A percentile compares a stretch with the other conserved stretches of the same genome.
phyloP scores from a whole-genome alignment of 345 rosid species.

The Brassica napus region Da-Ae NC_063445.1:27719501-27720000 shows the following conservation, averaged over 20 bases:
- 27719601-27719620: background rate
- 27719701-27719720: slow-evolving; percentile 8
- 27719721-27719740: slow-evolving; percentile 10
- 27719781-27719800: slow-evolving; percentile 27
- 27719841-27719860: slow-evolving; percentile 30
- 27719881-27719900: slow-evolving; percentile 38
- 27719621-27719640: background rate
- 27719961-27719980: background rate
- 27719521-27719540: slow-evolving; percentile 9
- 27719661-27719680: slow-evolving; percentile 10
- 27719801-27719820: slow-evolving; percentile 22
- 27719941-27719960: background rate
- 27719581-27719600: background rate
- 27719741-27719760: background rate
- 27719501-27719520: background rate
- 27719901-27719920: slow-evolving; percentile 40
- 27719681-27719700: slow-evolving; percentile 31
- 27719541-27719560: background rate
- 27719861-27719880: slow-evolving; percentile 39
- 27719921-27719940: slow-evolving; percentile 25
- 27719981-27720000: background rate
- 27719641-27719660: background rate
- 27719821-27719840: slow-evolving; percentile 22
- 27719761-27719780: slow-evolving; percentile 16
- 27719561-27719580: background rate